Percentiles rank a stretch among this genome's conserved stretches.
phyloP scores from a whole-genome alignment of 345 rosid species.

The Luvunga scandens region DNA sequence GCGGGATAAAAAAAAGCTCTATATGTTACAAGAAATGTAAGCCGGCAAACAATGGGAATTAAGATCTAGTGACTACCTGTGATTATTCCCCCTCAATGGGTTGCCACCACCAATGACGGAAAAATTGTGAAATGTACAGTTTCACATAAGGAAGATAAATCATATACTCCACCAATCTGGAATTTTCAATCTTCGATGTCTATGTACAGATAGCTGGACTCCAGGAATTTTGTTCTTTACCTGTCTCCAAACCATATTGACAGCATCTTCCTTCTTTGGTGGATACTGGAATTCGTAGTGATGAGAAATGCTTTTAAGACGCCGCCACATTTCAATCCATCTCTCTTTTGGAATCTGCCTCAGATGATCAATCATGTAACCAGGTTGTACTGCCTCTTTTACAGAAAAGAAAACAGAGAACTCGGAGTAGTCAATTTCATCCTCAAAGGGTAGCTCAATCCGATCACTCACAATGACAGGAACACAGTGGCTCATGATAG shows the following conservation, averaged over 20 bases:
- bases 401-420: constrained; percentile 79
- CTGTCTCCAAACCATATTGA: constrained; percentile 85
- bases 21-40: neutral
- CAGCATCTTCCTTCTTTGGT: constrained; percentile 72
- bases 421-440: constrained; percentile 67
- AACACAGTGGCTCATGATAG: constrained; percentile 83
- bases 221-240: constrained; percentile 69
- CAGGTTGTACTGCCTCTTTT: constrained; percentile 66
- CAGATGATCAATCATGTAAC: constrained; percentile 60
- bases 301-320: constrained; percentile 64
- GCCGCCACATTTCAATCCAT: constrained; percentile 76
- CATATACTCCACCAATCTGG: constrained; percentile 75
- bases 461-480: constrained; percentile 81
- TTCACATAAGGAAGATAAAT: constrained; percentile 13
- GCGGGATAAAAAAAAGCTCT: neutral
- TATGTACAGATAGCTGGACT: constrained; percentile 64
- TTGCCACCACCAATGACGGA: neutral
- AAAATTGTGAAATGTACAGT: constrained; percentile 44
- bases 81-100: constrained; percentile 10
- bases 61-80: constrained; percentile 5
- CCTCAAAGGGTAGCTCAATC: constrained; percentile 86
- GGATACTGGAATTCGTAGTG: constrained; percentile 84
- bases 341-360: constrained; percentile 63
- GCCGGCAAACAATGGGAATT: constrained; percentile 10
- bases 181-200: constrained; percentile 73